Evolutionary conservation across 2,329 filamentous ascomycete species (phyloP).

Genomic region (Colletotrichum gloeosporioides): DNA sequence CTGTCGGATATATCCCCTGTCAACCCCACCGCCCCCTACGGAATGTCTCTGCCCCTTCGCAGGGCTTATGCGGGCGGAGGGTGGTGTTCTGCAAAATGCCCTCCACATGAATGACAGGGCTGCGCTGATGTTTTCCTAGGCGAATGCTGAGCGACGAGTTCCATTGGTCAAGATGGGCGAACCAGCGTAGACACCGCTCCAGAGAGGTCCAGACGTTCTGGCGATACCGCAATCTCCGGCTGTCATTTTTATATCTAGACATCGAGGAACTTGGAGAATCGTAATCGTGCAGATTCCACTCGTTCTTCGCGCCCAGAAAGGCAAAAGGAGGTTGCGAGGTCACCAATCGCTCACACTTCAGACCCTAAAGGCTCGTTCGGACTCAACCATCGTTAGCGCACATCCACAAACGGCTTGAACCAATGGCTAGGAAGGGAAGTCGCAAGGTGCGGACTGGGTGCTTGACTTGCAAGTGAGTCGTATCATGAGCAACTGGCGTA

Average conservation of each 20-base stretch:
- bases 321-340: background rate
- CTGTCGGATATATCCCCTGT: background rate
- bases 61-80: background rate
- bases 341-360: background rate
- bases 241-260: background rate
- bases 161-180: background rate
- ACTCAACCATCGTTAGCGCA: background rate
- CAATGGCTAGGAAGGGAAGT: slow-evolving; percentile 10
- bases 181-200: background rate
- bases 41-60: background rate
- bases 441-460: slow-evolving; percentile 54
- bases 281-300: background rate
- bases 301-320: background rate
- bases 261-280: background rate
- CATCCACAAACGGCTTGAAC: background rate
- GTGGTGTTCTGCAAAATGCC: background rate
- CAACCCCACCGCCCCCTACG: background rate
- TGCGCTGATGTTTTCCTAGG: background rate
- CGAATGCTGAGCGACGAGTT: background rate
- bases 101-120: background rate
- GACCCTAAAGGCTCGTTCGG: background rate
- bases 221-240: background rate
- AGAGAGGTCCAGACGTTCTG: background rate
- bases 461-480: slow-evolving; percentile 56
- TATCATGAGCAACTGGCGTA: background rate